Conservation (phyloP, 192 early-diverging fungal genomes). For the Linnemannia zychae region DNA sequence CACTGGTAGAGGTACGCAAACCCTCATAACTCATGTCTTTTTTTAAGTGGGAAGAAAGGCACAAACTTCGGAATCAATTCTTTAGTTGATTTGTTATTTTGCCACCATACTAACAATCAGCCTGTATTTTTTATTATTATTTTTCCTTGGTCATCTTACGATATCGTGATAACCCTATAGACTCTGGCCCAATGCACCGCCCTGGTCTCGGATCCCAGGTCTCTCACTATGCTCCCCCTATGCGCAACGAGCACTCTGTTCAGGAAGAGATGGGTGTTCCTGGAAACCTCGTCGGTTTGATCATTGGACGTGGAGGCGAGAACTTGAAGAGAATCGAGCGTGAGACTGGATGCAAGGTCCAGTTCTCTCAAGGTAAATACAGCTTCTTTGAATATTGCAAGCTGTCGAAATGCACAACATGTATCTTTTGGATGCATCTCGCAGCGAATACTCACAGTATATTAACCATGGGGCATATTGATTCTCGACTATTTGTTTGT, state of each 20-base stretch:
- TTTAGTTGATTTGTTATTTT: background rate
- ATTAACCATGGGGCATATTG: background rate
- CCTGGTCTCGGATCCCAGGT: conserved; percentile 44
- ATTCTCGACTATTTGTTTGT: background rate
- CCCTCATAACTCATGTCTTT: background rate
- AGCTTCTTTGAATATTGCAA: background rate
- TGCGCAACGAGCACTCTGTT: conserved; percentile 42
- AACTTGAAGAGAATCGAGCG: conserved; percentile 85
- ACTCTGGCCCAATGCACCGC: conserved; percentile 41
- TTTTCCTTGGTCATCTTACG: background rate
- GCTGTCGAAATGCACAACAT: background rate
- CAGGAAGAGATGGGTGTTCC: conserved; percentile 73
- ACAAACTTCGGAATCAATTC: background rate
- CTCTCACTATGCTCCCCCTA: conserved; percentile 51
- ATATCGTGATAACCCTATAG: conserved; percentile 35
- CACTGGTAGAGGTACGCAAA: conserved; percentile 39
- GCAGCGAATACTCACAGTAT: background rate
- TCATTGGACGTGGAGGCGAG: conserved; percentile 86
- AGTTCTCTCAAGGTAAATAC: conserved; percentile 71
- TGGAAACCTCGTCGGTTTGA: conserved; percentile 77
- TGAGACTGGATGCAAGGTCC: conserved; percentile 77
- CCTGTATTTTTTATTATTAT: too few relatives aligned
- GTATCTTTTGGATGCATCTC: background rate
- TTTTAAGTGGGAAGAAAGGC: background rate
- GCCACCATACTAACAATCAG: background rate